Conservation (phyloP, 257 asterid species). For the Solanum etuberosum region DNA sequence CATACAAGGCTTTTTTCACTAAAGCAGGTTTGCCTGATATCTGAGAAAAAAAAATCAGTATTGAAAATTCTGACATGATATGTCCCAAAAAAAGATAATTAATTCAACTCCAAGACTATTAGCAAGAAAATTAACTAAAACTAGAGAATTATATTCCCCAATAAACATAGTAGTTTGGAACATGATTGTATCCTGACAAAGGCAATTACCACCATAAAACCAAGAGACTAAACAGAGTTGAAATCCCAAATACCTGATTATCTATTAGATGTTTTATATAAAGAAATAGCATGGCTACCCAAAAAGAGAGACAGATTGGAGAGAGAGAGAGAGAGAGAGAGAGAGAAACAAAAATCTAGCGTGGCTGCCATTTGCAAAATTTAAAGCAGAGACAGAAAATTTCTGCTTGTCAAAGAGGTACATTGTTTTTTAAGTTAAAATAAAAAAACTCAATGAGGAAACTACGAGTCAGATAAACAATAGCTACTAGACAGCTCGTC, state of each 20-base stretch:
- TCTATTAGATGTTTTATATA: not conserved
- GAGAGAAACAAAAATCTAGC: not conserved
- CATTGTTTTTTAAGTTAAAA: not conserved
- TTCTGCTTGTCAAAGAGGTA: not conserved
- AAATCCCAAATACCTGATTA: not conserved
- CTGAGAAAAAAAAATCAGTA: constrained; percentile 21
- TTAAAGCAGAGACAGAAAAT: not conserved
- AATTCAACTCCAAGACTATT: not conserved
- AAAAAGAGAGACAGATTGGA: not conserved
- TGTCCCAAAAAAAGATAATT: not conserved
- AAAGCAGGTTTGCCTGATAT: constrained; percentile 60
- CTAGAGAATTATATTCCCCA: not conserved
- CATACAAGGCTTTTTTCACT: constrained; percentile 52
- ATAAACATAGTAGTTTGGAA: not conserved
- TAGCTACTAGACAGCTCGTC: not conserved
- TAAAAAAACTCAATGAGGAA: not conserved
- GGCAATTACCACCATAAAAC: not conserved
- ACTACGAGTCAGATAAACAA: not conserved
- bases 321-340: not conserved
- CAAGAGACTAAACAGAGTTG: not conserved
- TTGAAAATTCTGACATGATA: constrained; percentile 7
- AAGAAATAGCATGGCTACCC: not conserved
- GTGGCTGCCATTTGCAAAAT: not conserved
- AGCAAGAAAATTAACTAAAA: not conserved
- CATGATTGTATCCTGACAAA: not conserved